A percentile compares a stretch with the other conserved stretches of the same genome.
phyloP scores from a whole-genome alignment of 345 rosid genomes.

The sweet orange (Citrus sinensis) region DVS_A1.0 CM039168.1:356501-357000 shows the following conservation, averaged over 20 bases:
- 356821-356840: neutral
- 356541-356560: neutral
- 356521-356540: neutral
- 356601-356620: neutral
- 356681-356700: neutral
- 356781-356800: neutral
- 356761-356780: neutral
- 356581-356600: neutral
- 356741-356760: neutral
- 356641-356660: neutral
- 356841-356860: neutral
- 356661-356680: too few species aligned
- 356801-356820: neutral
- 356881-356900: neutral
- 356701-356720: neutral
- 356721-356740: neutral
- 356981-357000: constrained; percentile 87
- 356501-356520: neutral
- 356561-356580: neutral
- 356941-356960: constrained; percentile 4
- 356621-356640: neutral
- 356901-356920: neutral
- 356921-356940: neutral
- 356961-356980: constrained; percentile 70
- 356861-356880: neutral